Conservation (phyloP, 1,284 basidiomycete genomes). For the Ustilago curta region DNA sequence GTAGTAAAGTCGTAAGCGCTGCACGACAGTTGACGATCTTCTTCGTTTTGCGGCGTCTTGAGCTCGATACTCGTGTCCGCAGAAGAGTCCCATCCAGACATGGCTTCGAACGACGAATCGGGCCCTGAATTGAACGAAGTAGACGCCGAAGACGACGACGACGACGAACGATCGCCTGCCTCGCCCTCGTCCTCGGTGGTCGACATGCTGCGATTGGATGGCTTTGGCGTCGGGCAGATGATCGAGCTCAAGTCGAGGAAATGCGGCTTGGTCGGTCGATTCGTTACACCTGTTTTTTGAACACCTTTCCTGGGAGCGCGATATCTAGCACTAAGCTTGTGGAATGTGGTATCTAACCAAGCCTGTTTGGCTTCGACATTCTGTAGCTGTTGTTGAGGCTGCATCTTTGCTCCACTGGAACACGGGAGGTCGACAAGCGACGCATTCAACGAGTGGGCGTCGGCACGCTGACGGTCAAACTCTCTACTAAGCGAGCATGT, state of each 20-base stretch:
- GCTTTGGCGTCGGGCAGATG: slow-evolving; percentile 40
- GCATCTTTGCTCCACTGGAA: neutral
- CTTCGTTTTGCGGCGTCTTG: slow-evolving; percentile 38
- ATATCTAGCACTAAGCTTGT: slow-evolving; percentile 39
- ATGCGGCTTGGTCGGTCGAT: slow-evolving; percentile 35
- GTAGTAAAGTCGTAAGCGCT: slow-evolving; percentile 39
- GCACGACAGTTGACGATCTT: slow-evolving; percentile 31
- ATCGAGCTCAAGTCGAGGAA: slow-evolving; percentile 51
- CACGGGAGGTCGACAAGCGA: slow-evolving; percentile 14
- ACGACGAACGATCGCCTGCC: slow-evolving; percentile 31
- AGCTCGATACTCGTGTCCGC: slow-evolving; percentile 38
- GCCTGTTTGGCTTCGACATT: slow-evolving; percentile 24
- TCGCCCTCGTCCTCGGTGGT: slow-evolving; percentile 29
- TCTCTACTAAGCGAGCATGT: slow-evolving; percentile 44
- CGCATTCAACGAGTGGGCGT: slow-evolving; percentile 17
- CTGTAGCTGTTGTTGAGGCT: neutral
- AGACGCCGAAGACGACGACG: slow-evolving; percentile 13
- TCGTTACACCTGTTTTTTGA: slow-evolving; percentile 4
- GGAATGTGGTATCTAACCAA: slow-evolving; percentile 46
- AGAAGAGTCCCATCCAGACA: slow-evolving; percentile 42
- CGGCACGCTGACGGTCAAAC: slow-evolving; percentile 38
- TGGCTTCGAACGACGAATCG: slow-evolving; percentile 40
- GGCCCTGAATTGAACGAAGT: slow-evolving; percentile 35
- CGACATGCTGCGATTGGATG: slow-evolving; percentile 4
- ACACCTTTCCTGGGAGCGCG: slow-evolving; percentile 28